Base-by-base conservation (phyloP, 352 stramenopile species). In the Elongisporangium anandrum region DNA sequence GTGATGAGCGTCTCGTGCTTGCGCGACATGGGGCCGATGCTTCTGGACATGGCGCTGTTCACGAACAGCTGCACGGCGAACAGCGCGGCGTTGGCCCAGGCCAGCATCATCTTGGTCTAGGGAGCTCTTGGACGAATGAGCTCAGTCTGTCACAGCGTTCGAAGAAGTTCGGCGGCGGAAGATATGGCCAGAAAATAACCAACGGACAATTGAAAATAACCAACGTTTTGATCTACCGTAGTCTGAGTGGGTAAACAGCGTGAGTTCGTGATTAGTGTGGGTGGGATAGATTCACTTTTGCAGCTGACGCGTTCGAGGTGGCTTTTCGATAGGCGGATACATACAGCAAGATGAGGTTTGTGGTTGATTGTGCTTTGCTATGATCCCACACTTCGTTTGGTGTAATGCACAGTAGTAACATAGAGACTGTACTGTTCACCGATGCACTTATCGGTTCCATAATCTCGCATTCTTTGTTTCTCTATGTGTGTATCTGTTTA, bases 1-100 rank as follows among this genome's bases (percentile, higher is more conserved):
- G 85, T 94, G 68, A 94, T 81, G 58, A 92, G 73, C 61, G 81
- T 91, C 61, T 85, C 71, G 51, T 93, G 79, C 58, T 68, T 73
- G 15, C 69, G 75, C 53, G 81, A 82, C 65, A 83, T 77, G 52
- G 81, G 77, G 0, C 64, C 71, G 50, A 93, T 81, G 51, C 63
- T 69, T 47, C 62, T 72, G 23, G 76, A 75, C 59, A 71, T 73
- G 56, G 69, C 62, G 10, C 65, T 66, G 63, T 92, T 92, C 49
- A 85, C 75, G 54, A 81, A 68, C 52, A 92, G 68, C 75, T 90
- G 79, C 60, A 82, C 56, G 51, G 60, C 69, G 61, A 82, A 92
- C 4, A 92, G 79, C 68, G 55, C 76, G 21, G 82, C 70, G 50
- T 92, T 92, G 41, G 75, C 56, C 69, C 72, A 75, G 50, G 79